Conservation (phyloP, 768 basidiomycete genomes). For the Naematelia aurantialba region DNA sequence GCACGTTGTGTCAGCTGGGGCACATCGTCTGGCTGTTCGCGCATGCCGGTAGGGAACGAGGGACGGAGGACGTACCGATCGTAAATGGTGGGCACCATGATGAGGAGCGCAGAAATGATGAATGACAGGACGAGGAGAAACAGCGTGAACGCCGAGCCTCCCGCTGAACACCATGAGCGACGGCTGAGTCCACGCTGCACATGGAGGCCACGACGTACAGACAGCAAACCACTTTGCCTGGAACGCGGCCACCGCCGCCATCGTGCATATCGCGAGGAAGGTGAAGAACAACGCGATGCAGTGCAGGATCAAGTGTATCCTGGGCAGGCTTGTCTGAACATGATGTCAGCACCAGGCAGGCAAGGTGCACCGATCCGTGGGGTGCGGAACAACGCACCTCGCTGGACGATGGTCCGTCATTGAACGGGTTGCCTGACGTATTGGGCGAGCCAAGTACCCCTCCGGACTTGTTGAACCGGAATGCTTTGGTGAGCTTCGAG, state of each 20-base stretch:
- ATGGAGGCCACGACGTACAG: conserved; percentile 59
- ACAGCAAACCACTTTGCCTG: conserved; percentile 84
- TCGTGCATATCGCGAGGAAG: conserved; percentile 87
- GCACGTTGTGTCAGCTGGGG: conserved; percentile 55
- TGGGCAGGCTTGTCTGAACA: conserved; percentile 11
- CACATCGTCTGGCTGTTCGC: conserved; percentile 35
- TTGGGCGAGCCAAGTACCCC: conserved; percentile 19
- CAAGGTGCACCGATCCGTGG: not conserved
- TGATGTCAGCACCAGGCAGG: not conserved
- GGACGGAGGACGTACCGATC: conserved; percentile 35
- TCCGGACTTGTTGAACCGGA: conserved; percentile 30
- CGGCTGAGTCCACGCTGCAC: not conserved
- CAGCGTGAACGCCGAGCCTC: conserved; percentile 77
- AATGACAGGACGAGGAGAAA: conserved; percentile 73
- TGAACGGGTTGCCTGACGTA: conserved; percentile 30
- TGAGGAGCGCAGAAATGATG: conserved; percentile 67
- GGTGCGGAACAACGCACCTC: conserved; percentile 26
- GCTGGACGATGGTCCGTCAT: conserved; percentile 34
- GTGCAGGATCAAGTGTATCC: conserved; percentile 19
- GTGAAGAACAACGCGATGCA: conserved; percentile 68
- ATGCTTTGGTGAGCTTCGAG: conserved; percentile 34
- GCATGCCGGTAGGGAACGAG: not conserved
- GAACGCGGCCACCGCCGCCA: conserved; percentile 81
- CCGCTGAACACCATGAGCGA: conserved; percentile 58
- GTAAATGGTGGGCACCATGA: conserved; percentile 58